These are phyloP conservation scores for Coniella vitis DNA, from an alignment of 2,329 filamentous ascomycete species.

Conservation along the genomic window DNA sequence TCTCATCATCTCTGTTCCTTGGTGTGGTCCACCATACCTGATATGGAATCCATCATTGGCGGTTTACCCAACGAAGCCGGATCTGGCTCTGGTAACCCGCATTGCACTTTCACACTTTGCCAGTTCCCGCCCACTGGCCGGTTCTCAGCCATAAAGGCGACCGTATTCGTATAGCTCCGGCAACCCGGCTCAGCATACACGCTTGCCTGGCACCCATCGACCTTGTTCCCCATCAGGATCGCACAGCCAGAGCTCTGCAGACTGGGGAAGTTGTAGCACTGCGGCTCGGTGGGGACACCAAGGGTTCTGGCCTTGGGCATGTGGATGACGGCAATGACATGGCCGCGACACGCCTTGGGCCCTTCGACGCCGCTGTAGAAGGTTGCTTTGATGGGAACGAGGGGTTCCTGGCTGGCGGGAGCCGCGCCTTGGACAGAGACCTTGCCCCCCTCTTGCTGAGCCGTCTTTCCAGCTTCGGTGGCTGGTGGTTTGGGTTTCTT, in stretches of 20 bases:
- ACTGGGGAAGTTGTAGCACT: conserved; percentile 29
- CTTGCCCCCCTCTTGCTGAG: conserved; percentile 22
- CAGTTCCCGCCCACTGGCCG: conserved; percentile 28
- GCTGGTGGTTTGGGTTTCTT: neutral
- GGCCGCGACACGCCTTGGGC: conserved; percentile 29
- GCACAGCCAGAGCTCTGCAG: conserved; percentile 26
- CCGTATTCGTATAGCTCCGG: conserved; percentile 27
- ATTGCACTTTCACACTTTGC: conserved; percentile 29
- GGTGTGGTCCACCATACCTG: conserved; percentile 8
- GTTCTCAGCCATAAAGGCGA: conserved; percentile 29
- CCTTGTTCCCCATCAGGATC: conserved; percentile 29
- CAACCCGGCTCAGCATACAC: conserved; percentile 30
- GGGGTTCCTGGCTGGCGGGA: conserved; percentile 33
- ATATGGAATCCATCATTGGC: conserved; percentile 20
- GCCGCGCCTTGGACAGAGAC: conserved; percentile 35
- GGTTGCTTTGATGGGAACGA: conserved; percentile 41
- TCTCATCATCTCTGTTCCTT: neutral
- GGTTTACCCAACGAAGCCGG: conserved; percentile 20
- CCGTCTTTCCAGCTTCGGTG: neutral
- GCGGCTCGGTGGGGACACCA: conserved; percentile 21
- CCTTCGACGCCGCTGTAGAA: conserved; percentile 33
- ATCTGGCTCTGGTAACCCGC: conserved; percentile 24
- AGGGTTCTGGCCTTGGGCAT: conserved; percentile 22
- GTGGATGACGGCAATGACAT: conserved; percentile 21
- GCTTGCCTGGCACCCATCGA: conserved; percentile 30